A percentile compares a stretch with the other conserved stretches of the same genome.
These are phyloP conservation scores for Sclerotinia borealis DNA, from an alignment of 2,329 filamentous ascomycete species.

Conservation along the genomic window DNA sequence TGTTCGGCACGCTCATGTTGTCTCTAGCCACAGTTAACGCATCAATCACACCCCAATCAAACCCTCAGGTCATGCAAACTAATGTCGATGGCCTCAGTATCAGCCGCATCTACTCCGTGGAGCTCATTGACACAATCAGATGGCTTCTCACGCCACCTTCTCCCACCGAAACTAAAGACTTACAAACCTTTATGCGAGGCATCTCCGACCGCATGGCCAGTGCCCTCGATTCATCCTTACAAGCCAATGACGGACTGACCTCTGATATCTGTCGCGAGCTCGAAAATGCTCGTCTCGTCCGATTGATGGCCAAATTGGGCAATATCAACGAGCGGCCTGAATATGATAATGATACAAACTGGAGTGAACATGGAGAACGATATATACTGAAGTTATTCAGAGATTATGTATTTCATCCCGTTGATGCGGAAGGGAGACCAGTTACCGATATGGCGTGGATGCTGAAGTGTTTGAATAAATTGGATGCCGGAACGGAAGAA, in stretches of 20 bases:
- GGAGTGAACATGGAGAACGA: conserved; percentile 88
- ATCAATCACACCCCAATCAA: conserved; percentile 27
- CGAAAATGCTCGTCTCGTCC: conserved; percentile 81
- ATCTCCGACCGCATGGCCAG: conserved; percentile 73
- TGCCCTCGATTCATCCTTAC: conserved; percentile 72
- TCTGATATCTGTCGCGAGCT: conserved; percentile 72
- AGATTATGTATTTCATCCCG: conserved; percentile 96
- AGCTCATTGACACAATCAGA: conserved; percentile 70
- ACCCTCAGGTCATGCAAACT: conserved; percentile 49
- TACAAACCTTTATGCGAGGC: conserved; percentile 71
- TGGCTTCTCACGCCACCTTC: conserved; percentile 65
- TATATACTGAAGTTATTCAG: conserved; percentile 93
- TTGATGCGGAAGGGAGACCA: conserved; percentile 76
- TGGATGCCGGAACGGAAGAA: conserved; percentile 86
- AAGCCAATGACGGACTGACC: conserved; percentile 68
- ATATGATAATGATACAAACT: conserved; percentile 67
- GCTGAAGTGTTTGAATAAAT: conserved; percentile 77
- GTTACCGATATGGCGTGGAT: conserved; percentile 86
- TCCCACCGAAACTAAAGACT: conserved; percentile 65
- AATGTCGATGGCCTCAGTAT: conserved; percentile 73
- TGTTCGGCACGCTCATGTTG: conserved; percentile 80
- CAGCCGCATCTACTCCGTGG: conserved; percentile 68
- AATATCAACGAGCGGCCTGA: conserved; percentile 87
- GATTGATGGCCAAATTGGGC: conserved; percentile 75
- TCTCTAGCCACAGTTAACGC: conserved; percentile 67